phyloP scores from a whole-genome alignment of 2,329 filamentous ascomycete genomes.

The Colletotrichum sp. region DNA sequence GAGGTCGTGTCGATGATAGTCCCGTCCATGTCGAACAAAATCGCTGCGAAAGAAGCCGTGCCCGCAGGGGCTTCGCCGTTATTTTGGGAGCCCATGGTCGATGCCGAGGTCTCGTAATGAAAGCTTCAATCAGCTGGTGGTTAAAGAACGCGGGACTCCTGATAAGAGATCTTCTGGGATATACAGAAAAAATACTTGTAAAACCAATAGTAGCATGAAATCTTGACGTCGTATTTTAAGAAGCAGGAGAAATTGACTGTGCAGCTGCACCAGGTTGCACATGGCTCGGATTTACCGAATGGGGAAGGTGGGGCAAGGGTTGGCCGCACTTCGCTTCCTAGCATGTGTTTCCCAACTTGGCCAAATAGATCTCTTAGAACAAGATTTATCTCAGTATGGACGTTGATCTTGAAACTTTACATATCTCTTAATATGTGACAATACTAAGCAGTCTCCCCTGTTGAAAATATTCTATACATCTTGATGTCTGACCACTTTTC shows the following conservation, averaged over 20 bases:
- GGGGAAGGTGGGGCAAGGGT: background rate
- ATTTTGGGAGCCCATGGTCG: background rate
- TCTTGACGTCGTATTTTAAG: background rate
- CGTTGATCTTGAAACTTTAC: background rate
- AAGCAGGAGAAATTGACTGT: background rate
- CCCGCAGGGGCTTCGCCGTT: background rate
- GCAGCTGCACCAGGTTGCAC: background rate
- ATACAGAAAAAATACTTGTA: background rate
- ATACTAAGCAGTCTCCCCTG: background rate
- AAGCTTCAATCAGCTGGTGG: background rate
- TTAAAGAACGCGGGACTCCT: background rate
- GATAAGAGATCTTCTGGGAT: background rate
- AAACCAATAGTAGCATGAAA: background rate
- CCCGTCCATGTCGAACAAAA: background rate
- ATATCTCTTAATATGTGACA: background rate
- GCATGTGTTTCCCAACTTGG: background rate
- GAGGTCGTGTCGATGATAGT: background rate
- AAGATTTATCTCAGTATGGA: background rate
- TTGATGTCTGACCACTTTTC: background rate
- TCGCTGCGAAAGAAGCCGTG: background rate
- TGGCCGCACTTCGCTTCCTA: background rate
- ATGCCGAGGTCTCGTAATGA: background rate
- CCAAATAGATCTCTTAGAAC: background rate
- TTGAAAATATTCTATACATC: background rate
- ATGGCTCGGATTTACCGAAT: background rate